These are phyloP conservation scores for Juglanconis sp. DNA, from an alignment of 2,329 filamentous ascomycete genomes.

Conservation along the genomic window DNA sequence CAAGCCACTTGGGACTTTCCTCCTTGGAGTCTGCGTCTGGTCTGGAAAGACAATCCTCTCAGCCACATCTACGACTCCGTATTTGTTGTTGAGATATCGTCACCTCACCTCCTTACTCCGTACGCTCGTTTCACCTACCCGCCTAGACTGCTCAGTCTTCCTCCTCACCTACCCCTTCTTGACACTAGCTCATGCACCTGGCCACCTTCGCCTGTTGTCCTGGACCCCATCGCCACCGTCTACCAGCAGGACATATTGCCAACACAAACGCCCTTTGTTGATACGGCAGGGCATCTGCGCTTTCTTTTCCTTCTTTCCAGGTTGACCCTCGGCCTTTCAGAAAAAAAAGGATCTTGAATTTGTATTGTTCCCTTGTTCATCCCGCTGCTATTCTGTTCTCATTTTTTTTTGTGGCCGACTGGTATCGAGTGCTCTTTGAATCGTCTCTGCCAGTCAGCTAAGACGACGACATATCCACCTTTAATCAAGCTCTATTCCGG, in stretches of 20 bases:
- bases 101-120: constrained; percentile 21
- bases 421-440: constrained; percentile 19
- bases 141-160: constrained; percentile 21
- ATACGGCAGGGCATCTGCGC: constrained; percentile 21
- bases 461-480: constrained; percentile 18
- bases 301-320: constrained; percentile 45
- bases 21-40: constrained; percentile 18
- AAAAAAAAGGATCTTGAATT: constrained; percentile 17
- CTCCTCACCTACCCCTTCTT: constrained; percentile 20
- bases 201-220: constrained; percentile 13
- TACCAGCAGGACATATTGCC: constrained; percentile 1
- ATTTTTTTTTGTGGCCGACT: constrained; percentile 13
- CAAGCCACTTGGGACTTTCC: constrained; percentile 11
- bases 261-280: constrained; percentile 7
- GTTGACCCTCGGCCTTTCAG: constrained; percentile 54
- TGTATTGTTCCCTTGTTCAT: constrained; percentile 23
- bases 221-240: neutral
- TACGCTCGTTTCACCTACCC: constrained; percentile 26
- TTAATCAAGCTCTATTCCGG: constrained; percentile 15
- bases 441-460: constrained; percentile 16
- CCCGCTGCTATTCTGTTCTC: constrained; percentile 14
- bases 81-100: constrained; percentile 20
- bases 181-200: constrained; percentile 17
- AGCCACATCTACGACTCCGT: constrained; percentile 5
- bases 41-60: constrained; percentile 6